These are phyloP conservation scores for Chimonanthus praecox DNA, from an alignment of 164 flowering plant genomes.

Conservation along the genomic window DNA sequence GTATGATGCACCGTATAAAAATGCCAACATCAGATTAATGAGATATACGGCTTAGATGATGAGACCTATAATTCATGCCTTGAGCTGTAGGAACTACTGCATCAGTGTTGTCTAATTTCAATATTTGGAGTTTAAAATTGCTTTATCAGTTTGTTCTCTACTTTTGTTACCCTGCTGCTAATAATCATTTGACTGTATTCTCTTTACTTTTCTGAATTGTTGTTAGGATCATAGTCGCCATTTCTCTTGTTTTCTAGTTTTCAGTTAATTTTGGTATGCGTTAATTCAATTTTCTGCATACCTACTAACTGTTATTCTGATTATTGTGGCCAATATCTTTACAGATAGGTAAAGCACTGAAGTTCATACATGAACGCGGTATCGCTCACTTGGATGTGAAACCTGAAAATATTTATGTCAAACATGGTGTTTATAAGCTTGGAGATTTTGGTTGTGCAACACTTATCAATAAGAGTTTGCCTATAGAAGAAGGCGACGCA, in stretches of 20 bases:
- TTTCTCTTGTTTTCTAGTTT: background rate
- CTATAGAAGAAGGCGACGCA: slow-evolving; percentile 96
- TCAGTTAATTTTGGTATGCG: background rate
- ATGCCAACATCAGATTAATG: too few relatives aligned
- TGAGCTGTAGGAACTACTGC: background rate
- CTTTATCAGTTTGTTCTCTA: background rate
- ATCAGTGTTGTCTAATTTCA: background rate
- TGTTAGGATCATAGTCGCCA: background rate
- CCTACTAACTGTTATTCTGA: background rate
- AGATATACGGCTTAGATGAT: too few relatives aligned
- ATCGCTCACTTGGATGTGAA: slow-evolving; percentile 86
- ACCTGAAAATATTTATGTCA: slow-evolving; percentile 93
- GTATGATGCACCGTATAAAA: too few relatives aligned
- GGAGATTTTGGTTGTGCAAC: slow-evolving; percentile 99
- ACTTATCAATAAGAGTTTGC: slow-evolving; percentile 59
- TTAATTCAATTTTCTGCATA: background rate
- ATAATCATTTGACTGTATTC: background rate
- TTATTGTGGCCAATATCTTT: slow-evolving; percentile 7
- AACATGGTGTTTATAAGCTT: slow-evolving; percentile 77
- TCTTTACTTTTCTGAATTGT: background rate
- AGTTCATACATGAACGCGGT: slow-evolving; percentile 72
- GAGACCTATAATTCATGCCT: background rate
- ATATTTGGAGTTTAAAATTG: background rate
- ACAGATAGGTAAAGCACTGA: slow-evolving; percentile 83
- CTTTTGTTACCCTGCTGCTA: background rate